Percentiles rank a stretch among this genome's conserved stretches.
These are phyloP conservation scores for Zalaria obscura DNA, from an alignment of 2,329 filamentous ascomycete genomes.

Conservation along the genomic window DNA sequence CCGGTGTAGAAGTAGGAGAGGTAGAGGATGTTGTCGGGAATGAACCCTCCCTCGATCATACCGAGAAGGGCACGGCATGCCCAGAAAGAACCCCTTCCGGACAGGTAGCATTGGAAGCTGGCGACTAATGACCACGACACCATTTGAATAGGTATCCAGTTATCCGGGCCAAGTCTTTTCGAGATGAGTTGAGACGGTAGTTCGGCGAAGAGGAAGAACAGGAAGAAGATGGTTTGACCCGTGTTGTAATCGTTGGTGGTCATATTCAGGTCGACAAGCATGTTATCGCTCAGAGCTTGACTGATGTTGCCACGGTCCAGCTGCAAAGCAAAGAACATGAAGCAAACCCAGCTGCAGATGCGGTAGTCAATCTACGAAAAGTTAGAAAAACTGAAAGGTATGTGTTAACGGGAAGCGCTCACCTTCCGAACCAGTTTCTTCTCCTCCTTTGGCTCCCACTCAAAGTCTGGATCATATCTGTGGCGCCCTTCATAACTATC, in stretches of 20 bases:
- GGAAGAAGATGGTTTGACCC: slow-evolving; percentile 27
- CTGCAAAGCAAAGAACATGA: slow-evolving; percentile 41
- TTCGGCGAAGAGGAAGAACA: slow-evolving; percentile 25
- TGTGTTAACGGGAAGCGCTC: slow-evolving; percentile 7
- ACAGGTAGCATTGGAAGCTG: slow-evolving; percentile 13
- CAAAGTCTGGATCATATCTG: slow-evolving; percentile 42
- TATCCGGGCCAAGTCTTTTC: slow-evolving; percentile 12
- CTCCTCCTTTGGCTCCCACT: slow-evolving; percentile 45
- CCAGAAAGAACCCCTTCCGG: slow-evolving; percentile 25
- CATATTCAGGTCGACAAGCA: slow-evolving; percentile 40
- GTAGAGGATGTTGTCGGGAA: slow-evolving; percentile 51
- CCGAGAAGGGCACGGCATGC: slow-evolving; percentile 29
- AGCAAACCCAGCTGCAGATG: slow-evolving; percentile 37
- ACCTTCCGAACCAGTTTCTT: slow-evolving; percentile 40
- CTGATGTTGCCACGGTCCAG: slow-evolving; percentile 41
- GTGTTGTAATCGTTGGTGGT: slow-evolving; percentile 32
- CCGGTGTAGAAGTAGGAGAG: slow-evolving; percentile 65
- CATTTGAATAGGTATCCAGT: slow-evolving; percentile 17
- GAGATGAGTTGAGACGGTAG: slow-evolving; percentile 19
- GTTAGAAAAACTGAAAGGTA: slow-evolving; percentile 21
- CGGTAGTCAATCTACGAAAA: slow-evolving; percentile 31
- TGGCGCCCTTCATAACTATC: slow-evolving; percentile 44
- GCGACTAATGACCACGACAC: slow-evolving; percentile 13
- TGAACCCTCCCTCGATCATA: slow-evolving; percentile 37
- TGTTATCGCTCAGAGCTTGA: slow-evolving; percentile 48